Percentiles rank a stretch among this genome's conserved stretches.
Conservation (phyloP, 805 yeast species). For the Ogataea trehalophila region DNA sequence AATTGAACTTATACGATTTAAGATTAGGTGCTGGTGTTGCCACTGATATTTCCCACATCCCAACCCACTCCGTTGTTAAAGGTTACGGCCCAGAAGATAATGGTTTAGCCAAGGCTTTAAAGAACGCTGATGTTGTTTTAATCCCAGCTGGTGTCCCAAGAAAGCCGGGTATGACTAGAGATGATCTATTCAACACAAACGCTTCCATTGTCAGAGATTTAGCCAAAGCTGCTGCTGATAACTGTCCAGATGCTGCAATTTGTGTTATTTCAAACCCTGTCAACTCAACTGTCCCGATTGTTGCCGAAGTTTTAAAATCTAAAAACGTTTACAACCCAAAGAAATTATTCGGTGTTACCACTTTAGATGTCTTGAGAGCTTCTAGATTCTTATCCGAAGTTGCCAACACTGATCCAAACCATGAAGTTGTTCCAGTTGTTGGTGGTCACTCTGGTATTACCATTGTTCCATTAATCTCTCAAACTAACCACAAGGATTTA, state of each 20-base stretch:
- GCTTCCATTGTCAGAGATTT: constrained; percentile 93
- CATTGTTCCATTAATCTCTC: constrained; percentile 89
- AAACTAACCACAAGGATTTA: constrained; percentile 63
- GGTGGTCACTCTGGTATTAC: constrained; percentile 98
- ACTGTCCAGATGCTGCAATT: constrained; percentile 79
- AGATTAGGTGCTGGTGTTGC: constrained; percentile 96
- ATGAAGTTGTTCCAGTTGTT: constrained; percentile 79
- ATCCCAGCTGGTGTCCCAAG: constrained; percentile 98
- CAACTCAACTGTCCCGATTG: constrained; percentile 96
- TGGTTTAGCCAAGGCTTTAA: constrained; percentile 64
- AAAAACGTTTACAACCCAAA: constrained; percentile 87
- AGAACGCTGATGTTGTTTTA: constrained; percentile 78
- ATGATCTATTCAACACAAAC: constrained; percentile 92
- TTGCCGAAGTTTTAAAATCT: constrained; percentile 83
- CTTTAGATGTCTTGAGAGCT: constrained; percentile 86
- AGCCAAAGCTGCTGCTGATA: constrained; percentile 78
- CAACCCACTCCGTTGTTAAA: constrained; percentile 82
- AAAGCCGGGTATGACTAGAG: constrained; percentile 99
- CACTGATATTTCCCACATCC: constrained; percentile 90
- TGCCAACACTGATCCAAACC: constrained; percentile 68
- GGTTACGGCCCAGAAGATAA: constrained; percentile 84
- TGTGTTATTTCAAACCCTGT: constrained; percentile 91
- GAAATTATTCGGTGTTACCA: constrained; percentile 93
- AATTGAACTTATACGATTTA: constrained; percentile 81
- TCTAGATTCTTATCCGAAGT: constrained; percentile 73